phyloP scores from a whole-genome alignment of 1,139 yeast species.

The Kodamaea anthophila region DNA sequence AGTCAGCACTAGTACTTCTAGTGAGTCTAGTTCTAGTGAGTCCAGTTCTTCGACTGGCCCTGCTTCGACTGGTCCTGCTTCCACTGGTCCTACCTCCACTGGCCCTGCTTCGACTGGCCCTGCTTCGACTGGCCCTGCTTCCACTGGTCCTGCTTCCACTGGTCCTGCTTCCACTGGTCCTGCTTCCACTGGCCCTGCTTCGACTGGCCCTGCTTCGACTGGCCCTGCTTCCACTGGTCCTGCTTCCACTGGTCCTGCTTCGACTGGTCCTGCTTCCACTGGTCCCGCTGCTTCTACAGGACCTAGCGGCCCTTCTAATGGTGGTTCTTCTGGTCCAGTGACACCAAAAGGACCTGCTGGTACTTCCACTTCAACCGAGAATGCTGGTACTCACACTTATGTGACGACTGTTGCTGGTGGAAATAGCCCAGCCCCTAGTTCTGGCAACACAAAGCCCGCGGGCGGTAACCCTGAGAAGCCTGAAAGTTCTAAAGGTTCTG shows the following conservation, averaged over 20 bases:
- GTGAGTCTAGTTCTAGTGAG: too few relatives aligned
- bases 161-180: neutral
- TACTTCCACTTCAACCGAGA: slow-evolving; percentile 11
- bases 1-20: too few relatives aligned
- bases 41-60: too few relatives aligned
- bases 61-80: neutral
- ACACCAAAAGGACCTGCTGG: slow-evolving; percentile 6
- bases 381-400: slow-evolving; percentile 12
- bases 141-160: neutral
- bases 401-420: slow-evolving; percentile 12
- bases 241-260: neutral
- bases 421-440: slow-evolving; percentile 22
- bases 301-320: slow-evolving; percentile 7
- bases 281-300: slow-evolving; percentile 5
- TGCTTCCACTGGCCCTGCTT: slow-evolving; percentile 8
- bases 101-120: slow-evolving; percentile 11
- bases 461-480: slow-evolving; percentile 26
- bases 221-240: neutral
- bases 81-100: slow-evolving; percentile 7
- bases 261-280: neutral
- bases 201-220: neutral
- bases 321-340: slow-evolving; percentile 1
- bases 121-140: neutral
- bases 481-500: too few relatives aligned
- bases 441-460: slow-evolving; percentile 25